Percentiles rank a stretch among this genome's conserved stretches.
Conservation (phyloP, 495 filamentous ascomycete species). For the Cercophora scortea region DNA sequence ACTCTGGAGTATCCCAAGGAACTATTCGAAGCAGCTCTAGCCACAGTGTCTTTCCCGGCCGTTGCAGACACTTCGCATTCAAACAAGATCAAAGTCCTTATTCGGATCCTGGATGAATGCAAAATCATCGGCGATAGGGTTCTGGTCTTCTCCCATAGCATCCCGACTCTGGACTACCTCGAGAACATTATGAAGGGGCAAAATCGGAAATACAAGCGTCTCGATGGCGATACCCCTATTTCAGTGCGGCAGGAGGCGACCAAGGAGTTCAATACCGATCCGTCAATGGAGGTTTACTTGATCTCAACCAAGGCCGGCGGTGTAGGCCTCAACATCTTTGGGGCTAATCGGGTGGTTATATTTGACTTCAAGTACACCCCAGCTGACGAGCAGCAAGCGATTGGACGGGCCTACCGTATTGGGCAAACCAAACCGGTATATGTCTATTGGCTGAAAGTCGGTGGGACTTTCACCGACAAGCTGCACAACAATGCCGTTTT, state of each 20-base stretch:
- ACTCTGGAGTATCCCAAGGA: slow-evolving; percentile 19
- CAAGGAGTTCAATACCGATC: slow-evolving; percentile 58
- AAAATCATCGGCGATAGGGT: slow-evolving; percentile 58
- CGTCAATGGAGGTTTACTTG: slow-evolving; percentile 49
- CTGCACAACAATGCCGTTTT: slow-evolving; percentile 65
- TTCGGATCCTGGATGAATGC: slow-evolving; percentile 57
- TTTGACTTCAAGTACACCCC: slow-evolving; percentile 82
- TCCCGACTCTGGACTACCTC: slow-evolving; percentile 62
- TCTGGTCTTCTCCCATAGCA: slow-evolving; percentile 72
- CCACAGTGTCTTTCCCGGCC: slow-evolving; percentile 15
- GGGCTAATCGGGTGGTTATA: slow-evolving; percentile 83
- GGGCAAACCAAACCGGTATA: slow-evolving; percentile 78
- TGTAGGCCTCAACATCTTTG: slow-evolving; percentile 71
- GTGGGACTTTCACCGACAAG: slow-evolving; percentile 70
- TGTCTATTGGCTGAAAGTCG: slow-evolving; percentile 77
- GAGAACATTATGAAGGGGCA: slow-evolving; percentile 42
- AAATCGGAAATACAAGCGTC: slow-evolving; percentile 38
- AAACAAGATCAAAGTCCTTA: slow-evolving; percentile 57
- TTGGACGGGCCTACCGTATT: slow-evolving; percentile 80
- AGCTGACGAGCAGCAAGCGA: slow-evolving; percentile 75
- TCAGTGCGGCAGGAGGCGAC: slow-evolving; percentile 48
- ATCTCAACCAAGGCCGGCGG: slow-evolving; percentile 82
- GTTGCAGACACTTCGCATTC: slow-evolving; percentile 39
- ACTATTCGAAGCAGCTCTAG: slow-evolving; percentile 24
- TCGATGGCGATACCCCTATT: slow-evolving; percentile 58